Percentiles rank a stretch among this genome's conserved stretches.
phyloP scores from a whole-genome alignment of 2,329 filamentous ascomycete species.

The Botrytis aclada region DNA sequence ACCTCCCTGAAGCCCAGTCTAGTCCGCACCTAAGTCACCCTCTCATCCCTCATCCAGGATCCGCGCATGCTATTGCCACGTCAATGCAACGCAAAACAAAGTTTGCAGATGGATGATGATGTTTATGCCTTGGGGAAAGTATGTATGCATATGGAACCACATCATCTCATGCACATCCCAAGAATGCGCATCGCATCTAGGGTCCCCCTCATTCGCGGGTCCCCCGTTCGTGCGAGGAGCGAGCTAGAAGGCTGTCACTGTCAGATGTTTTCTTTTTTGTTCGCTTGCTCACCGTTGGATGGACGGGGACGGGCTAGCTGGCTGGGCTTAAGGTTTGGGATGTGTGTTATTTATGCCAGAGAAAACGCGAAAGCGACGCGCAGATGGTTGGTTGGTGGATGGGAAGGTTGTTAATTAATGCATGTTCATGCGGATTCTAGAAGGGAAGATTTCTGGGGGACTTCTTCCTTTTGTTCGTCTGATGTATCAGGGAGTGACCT shows the following conservation, averaged over 20 bases:
- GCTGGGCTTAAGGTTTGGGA: neutral
- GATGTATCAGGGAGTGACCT: slow-evolving; percentile 10
- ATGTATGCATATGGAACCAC: neutral
- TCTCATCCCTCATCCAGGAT: no score
- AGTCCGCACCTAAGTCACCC: neutral
- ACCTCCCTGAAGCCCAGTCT: neutral
- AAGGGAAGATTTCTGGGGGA: neutral
- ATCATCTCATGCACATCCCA: neutral
- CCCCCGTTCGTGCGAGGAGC: neutral
- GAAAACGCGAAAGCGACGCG: neutral
- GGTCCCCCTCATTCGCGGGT: neutral
- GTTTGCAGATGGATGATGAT: neutral
- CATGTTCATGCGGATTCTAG: neutral
- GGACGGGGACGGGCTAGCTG: no score
- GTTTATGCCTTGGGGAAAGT: no score
- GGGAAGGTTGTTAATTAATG: neutral
- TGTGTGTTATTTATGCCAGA: slow-evolving; percentile 2
- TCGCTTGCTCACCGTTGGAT: neutral
- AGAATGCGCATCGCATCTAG: neutral
- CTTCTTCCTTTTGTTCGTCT: neutral
- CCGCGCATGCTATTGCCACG: slow-evolving; percentile 1
- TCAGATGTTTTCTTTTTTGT: neutral
- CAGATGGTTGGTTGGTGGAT: neutral
- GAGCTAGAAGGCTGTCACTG: slow-evolving; percentile 14
- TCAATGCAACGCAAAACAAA: slow-evolving; percentile 12